A percentile compares a stretch with the other conserved stretches of the same genome.
phyloP scores from a whole-genome alignment of 1,284 basidiomycete species.

The Ceratobasidium sp. region DNA sequence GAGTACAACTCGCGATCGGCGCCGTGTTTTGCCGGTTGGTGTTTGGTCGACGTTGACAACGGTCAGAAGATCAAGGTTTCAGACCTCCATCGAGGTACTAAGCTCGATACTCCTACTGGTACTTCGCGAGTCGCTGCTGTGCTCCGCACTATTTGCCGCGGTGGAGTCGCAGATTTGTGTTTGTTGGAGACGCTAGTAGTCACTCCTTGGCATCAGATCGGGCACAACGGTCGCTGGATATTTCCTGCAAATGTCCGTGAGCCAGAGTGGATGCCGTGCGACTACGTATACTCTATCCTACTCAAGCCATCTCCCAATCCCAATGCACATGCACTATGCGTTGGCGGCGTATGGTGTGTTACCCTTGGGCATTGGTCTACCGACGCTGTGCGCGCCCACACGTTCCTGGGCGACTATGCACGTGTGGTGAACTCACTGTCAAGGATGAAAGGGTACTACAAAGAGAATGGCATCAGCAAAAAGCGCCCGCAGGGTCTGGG shows the following conservation, averaged over 20 bases:
- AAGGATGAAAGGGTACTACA: too few species aligned
- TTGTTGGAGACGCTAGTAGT: slow-evolving; percentile 31
- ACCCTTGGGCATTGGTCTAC: slow-evolving; percentile 39
- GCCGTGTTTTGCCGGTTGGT: slow-evolving; percentile 41
- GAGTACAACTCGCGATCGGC: slow-evolving; percentile 38
- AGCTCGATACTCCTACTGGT: slow-evolving; percentile 37
- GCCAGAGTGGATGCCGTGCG: not conserved
- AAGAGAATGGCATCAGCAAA: too few species aligned
- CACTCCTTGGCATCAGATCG: slow-evolving; percentile 42
- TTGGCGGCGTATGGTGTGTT: slow-evolving; percentile 37
- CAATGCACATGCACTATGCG: slow-evolving; percentile 35
- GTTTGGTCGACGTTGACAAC: slow-evolving; percentile 30
- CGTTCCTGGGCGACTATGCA: slow-evolving; percentile 28
- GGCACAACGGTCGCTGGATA: slow-evolving; percentile 31
- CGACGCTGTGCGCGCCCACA: slow-evolving; percentile 20
- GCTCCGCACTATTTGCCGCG: slow-evolving; percentile 19
- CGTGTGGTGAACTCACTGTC: slow-evolving; percentile 8
- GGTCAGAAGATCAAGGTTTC: slow-evolving; percentile 20
- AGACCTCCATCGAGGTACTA: slow-evolving; percentile 32
- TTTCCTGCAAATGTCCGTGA: slow-evolving; percentile 38
- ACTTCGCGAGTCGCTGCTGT: slow-evolving; percentile 35
- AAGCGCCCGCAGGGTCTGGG: too few species aligned
- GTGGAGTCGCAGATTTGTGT: slow-evolving; percentile 20
- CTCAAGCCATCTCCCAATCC: slow-evolving; percentile 33
- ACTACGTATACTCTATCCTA: slow-evolving; percentile 40